phyloP scores from a whole-genome alignment of 164 flowering plant genomes.

The Vitis labrusca region DNA sequence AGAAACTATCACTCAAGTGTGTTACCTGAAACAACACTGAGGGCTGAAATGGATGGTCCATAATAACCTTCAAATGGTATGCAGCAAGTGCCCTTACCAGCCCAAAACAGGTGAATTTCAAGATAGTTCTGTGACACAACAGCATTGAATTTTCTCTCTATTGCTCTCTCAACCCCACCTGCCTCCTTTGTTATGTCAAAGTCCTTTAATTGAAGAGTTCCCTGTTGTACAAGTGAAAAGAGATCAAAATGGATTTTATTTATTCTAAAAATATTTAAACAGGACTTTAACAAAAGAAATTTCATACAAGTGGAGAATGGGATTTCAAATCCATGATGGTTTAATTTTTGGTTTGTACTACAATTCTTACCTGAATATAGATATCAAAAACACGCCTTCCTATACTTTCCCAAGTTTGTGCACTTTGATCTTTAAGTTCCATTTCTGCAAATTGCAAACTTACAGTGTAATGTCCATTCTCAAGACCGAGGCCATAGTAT shows the following conservation, averaged over 20 bases:
- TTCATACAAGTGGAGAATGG: too few species aligned
- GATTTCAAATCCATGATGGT: too few species aligned
- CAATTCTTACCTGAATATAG: constrained; percentile 25
- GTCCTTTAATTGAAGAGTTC: not conserved
- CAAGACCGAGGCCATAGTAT: constrained; percentile 33
- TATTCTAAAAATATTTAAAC: not conserved
- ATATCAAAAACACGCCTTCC: constrained; percentile 32
- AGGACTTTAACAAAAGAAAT: not conserved
- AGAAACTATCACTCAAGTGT: too few species aligned
- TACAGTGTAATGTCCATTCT: constrained; percentile 31
- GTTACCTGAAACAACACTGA: constrained; percentile 11
- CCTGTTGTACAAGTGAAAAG: not conserved
- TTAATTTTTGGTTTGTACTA: too few species aligned
- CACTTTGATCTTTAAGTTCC: constrained; percentile 2
- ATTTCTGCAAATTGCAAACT: constrained; percentile 31
- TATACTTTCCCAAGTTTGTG: constrained; percentile 25
- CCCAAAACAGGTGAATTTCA: constrained; percentile 2
- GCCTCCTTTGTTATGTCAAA: not conserved
- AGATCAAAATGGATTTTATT: too few species aligned
- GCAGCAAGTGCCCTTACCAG: too few species aligned
- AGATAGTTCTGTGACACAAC: constrained; percentile 6
- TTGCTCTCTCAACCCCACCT: not conserved
- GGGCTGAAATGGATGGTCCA: constrained; percentile 8
- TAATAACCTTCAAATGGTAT: not conserved
- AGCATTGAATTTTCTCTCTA: not conserved